These are phyloP conservation scores for Asterochloris erici DNA, from an alignment of 139 green algal species.

Conservation along the genomic window DNA sequence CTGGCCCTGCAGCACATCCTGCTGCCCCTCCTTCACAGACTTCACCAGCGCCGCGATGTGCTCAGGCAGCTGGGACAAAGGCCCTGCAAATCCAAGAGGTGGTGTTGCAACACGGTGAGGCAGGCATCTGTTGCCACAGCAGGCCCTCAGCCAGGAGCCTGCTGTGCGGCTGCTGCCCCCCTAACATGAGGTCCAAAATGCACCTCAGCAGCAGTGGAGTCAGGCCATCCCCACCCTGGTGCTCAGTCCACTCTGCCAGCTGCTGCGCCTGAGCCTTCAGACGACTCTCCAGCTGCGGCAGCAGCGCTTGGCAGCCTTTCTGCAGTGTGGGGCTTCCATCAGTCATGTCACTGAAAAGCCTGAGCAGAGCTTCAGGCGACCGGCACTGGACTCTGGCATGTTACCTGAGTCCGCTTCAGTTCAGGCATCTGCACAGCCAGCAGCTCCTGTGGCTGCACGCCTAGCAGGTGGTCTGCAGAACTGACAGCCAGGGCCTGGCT, in stretches of 20 bases:
- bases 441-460: neutral
- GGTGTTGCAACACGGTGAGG: too few species aligned
- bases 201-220: neutral
- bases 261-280: conserved; percentile 5
- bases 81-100: too few species aligned
- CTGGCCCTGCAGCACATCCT: too few species aligned
- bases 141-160: too few species aligned
- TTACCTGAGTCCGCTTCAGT: neutral
- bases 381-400: neutral
- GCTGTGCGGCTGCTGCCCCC: neutral
- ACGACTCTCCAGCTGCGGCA: conserved; percentile 2
- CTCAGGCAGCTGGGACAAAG: too few species aligned
- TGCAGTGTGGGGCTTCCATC: neutral
- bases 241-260: conserved; percentile 5
- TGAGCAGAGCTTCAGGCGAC: neutral
- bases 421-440: conserved; percentile 2
- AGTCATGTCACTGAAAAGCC: neutral
- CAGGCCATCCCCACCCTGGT: neutral
- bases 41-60: too few species aligned
- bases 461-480: neutral
- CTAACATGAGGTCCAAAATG: neutral
- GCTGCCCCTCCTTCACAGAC: too few species aligned
- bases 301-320: conserved; percentile 14
- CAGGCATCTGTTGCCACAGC: too few species aligned
- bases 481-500: neutral